phyloP scores from a whole-genome alignment of 2,329 filamentous ascomycete genomes.

The Dryadomyces sulphureus region DNA sequence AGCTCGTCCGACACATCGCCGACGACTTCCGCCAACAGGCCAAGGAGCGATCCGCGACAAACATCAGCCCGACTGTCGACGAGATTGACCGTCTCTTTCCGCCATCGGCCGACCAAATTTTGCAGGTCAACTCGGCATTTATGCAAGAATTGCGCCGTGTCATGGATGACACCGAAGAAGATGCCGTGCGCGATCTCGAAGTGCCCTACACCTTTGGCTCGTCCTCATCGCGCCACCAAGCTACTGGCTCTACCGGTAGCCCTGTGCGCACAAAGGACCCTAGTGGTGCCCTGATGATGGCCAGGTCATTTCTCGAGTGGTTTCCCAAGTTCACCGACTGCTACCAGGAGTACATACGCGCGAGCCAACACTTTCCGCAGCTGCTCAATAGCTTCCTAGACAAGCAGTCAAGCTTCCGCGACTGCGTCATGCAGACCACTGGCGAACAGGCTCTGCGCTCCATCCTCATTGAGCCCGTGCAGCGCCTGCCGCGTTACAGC shows the following conservation, averaged over 20 bases:
- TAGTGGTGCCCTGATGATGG: constrained; percentile 64
- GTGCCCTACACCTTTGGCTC: constrained; percentile 23
- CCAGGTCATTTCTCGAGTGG: constrained; percentile 74
- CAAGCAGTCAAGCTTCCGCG: constrained; percentile 68
- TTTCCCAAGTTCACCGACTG: constrained; percentile 84
- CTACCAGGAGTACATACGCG: constrained; percentile 85
- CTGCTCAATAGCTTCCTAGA: constrained; percentile 68
- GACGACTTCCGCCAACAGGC: constrained; percentile 64
- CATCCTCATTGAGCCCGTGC: constrained; percentile 88
- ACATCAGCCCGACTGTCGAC: constrained; percentile 55
- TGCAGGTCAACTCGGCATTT: constrained; percentile 70
- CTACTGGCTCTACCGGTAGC: constrained; percentile 22
- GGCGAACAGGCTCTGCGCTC: constrained; percentile 88
- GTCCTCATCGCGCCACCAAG: constrained; percentile 13
- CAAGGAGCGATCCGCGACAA: constrained; percentile 39
- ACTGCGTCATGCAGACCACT: constrained; percentile 62
- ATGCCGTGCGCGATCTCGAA: constrained; percentile 64
- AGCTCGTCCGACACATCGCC: constrained; percentile 68
- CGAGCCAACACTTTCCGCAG: constrained; percentile 75
- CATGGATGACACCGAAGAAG: constrained; percentile 71
- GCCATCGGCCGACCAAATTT: constrained; percentile 61
- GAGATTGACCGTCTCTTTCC: constrained; percentile 71
- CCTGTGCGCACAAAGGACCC: constrained; percentile 46
- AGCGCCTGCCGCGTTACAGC: constrained; percentile 85
- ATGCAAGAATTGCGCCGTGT: constrained; percentile 59